Evolutionary conservation across 768 basidiomycete species (phyloP).

Genomic region (Boletus sensibilis): DNA sequence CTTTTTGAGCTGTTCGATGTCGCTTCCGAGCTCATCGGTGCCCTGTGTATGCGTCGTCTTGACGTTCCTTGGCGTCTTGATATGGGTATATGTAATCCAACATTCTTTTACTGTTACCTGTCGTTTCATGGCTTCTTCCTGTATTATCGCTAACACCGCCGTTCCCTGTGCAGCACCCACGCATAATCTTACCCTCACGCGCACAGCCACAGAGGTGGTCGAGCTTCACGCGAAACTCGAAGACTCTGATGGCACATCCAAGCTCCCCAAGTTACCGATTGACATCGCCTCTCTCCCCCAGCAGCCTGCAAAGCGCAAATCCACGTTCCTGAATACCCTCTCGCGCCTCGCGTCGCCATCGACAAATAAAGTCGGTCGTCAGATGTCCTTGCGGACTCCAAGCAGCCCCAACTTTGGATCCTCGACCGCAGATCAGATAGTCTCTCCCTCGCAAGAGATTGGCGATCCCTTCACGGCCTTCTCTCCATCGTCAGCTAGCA

Average conservation of each 20-base stretch:
- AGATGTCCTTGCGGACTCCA: conserved; percentile 36
- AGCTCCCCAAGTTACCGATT: conserved; percentile 62
- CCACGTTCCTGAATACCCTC: conserved; percentile 82
- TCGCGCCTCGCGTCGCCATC: conserved; percentile 79
- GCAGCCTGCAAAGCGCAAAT: conserved; percentile 67
- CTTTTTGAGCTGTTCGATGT: conserved; percentile 24
- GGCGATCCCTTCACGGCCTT: conserved; percentile 60
- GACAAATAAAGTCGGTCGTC: conserved; percentile 48
- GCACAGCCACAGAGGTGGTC: conserved; percentile 71
- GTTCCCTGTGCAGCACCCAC: conserved; percentile 64
- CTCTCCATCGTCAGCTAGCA: conserved; percentile 29
- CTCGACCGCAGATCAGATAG: conserved; percentile 37
- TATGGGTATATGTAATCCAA: conserved; percentile 12
- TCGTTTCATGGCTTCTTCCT: conserved; percentile 20
- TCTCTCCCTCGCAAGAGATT: conserved; percentile 54
- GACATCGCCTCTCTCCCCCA: conserved; percentile 51
- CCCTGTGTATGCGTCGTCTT: conserved; percentile 17
- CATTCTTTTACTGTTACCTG: conserved; percentile 13
- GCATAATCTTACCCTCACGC: conserved; percentile 84
- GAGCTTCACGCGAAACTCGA: conserved; percentile 82
- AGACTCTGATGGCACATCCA: conserved; percentile 55
- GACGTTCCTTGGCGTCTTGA: conserved; percentile 15
- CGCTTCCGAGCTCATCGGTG: conserved; percentile 29
- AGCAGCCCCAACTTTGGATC: conserved; percentile 33
- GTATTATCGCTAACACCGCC: conserved; percentile 29